Percentiles rank a stretch among this genome's conserved stretches.
Evolutionary conservation across 352 stramenopile genomes (phyloP).

Genomic region (Blastocystis sp.): DNA sequence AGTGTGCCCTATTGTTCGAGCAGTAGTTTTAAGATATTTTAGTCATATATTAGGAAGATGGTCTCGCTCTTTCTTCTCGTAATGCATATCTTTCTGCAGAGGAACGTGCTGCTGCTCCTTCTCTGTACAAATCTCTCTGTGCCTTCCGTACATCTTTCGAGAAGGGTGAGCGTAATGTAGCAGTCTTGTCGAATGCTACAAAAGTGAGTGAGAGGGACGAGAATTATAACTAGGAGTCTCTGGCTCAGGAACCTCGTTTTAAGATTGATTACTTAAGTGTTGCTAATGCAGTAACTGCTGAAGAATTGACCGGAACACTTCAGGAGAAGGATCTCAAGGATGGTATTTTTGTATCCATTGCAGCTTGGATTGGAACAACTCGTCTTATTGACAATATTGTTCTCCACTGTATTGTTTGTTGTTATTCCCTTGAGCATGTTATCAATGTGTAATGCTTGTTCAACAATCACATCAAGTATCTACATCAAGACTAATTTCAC

Average conservation of each 20-base stretch:
- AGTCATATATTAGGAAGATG: conserved; percentile 77
- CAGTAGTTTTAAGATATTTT: background rate
- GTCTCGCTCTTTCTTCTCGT: conserved; percentile 91
- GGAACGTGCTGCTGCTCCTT: conserved; percentile 81
- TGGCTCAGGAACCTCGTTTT: conserved; percentile 83
- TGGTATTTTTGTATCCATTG: conserved; percentile 87
- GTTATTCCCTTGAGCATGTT: no score
- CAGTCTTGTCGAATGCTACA: background rate
- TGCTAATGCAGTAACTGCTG: conserved; percentile 82
- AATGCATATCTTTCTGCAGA: conserved; percentile 92
- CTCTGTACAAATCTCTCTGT: conserved; percentile 81
- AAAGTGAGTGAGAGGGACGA: background rate
- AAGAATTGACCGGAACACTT: conserved; percentile 29
- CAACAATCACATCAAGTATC: conserved; percentile 29
- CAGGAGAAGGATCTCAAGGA: background rate
- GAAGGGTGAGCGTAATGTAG: conserved; percentile 37
- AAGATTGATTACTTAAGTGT: conserved; percentile 93
- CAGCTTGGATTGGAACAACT: conserved; percentile 87
- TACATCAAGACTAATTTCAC: conserved; percentile 37
- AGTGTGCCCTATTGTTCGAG: conserved; percentile 85
- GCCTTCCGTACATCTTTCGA: conserved; percentile 65
- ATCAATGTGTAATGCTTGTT: no score
- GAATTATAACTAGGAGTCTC: conserved; percentile 71
- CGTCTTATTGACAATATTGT: conserved; percentile 96
- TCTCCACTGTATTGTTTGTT: conserved; percentile 68